Conservation (phyloP, 345 rosid genomes). For the Lumnitzera littorea region DNA sequence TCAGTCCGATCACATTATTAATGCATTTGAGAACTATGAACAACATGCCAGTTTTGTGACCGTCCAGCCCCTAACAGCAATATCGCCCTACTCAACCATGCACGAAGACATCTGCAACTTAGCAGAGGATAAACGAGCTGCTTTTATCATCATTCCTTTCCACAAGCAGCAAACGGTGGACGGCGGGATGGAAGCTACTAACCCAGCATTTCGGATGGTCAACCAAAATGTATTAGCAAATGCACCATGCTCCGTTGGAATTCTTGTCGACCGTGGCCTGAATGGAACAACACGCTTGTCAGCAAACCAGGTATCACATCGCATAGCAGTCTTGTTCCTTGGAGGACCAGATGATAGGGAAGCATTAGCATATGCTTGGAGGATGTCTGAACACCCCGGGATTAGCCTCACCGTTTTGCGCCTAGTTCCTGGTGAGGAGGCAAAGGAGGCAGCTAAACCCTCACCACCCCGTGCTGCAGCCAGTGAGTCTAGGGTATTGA, state of each 20-base stretch:
- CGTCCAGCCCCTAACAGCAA: slow-evolving; percentile 81
- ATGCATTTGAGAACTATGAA: slow-evolving; percentile 78
- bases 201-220: slow-evolving; percentile 68
- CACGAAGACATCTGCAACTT: slow-evolving; percentile 84
- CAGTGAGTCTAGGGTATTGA: slow-evolving; percentile 9
- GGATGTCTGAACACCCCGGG: slow-evolving; percentile 75
- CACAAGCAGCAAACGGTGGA: slow-evolving; percentile 92
- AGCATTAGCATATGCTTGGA: slow-evolving; percentile 69
- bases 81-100: slow-evolving; percentile 93
- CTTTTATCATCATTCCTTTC: slow-evolving; percentile 75
- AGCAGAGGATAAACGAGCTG: slow-evolving; percentile 82
- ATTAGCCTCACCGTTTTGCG: slow-evolving; percentile 51
- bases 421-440: slow-evolving; percentile 44
- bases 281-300: slow-evolving; percentile 45
- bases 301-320: slow-evolving; percentile 49
- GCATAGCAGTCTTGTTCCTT: slow-evolving; percentile 66
- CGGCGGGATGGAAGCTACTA: slow-evolving; percentile 93
- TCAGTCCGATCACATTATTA: slow-evolving; percentile 86
- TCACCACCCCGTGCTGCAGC: not conserved
- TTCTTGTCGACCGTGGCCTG: slow-evolving; percentile 82
- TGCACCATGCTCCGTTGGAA: slow-evolving; percentile 85
- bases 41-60: slow-evolving; percentile 50
- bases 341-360: slow-evolving; percentile 92
- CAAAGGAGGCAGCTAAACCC: slow-evolving; percentile 3
- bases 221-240: slow-evolving; percentile 70